A percentile compares a stretch with the other conserved stretches of the same genome.
Evolutionary conservation across 2,329 filamentous ascomycete genomes (phyloP).

Genomic region (Hirsutella minnesotensis): DNA sequence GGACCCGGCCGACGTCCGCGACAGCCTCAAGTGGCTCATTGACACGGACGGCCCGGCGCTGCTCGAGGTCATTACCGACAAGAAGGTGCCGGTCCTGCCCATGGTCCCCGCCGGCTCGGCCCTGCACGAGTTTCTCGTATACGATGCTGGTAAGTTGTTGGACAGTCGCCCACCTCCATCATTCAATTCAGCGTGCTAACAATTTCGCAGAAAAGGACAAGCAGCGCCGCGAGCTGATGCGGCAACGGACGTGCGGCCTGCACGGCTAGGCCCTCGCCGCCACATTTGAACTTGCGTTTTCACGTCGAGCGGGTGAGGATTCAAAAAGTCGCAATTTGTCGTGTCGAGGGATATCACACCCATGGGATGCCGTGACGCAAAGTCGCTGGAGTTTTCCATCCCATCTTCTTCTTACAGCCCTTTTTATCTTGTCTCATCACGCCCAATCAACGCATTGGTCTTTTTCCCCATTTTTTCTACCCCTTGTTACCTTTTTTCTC

Average conservation of each 20-base stretch:
- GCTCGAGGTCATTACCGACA: constrained; percentile 83
- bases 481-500: too few relatives aligned
- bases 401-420: not conserved
- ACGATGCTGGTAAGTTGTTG: constrained; percentile 19
- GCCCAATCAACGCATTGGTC: too few relatives aligned
- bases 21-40: constrained; percentile 78
- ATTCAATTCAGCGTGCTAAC: constrained; percentile 21
- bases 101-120: constrained; percentile 88
- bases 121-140: constrained; percentile 74
- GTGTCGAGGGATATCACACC: too few relatives aligned
- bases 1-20: constrained; percentile 66
- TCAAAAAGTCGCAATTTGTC: not conserved
- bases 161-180: not conserved
- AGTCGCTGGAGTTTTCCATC: too few relatives aligned
- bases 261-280: constrained; percentile 28
- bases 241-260: constrained; percentile 44
- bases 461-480: too few relatives aligned
- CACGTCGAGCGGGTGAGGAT: too few relatives aligned
- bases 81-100: constrained; percentile 86
- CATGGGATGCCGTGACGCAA: too few relatives aligned
- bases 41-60: constrained; percentile 83
- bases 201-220: constrained; percentile 48
- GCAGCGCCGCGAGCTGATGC: constrained; percentile 54
- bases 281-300: too few relatives aligned
- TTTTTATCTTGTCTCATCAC: not conserved